phyloP scores from a whole-genome alignment of 192 early-diverging fungal genomes.

The Physocladia obscura region DNA sequence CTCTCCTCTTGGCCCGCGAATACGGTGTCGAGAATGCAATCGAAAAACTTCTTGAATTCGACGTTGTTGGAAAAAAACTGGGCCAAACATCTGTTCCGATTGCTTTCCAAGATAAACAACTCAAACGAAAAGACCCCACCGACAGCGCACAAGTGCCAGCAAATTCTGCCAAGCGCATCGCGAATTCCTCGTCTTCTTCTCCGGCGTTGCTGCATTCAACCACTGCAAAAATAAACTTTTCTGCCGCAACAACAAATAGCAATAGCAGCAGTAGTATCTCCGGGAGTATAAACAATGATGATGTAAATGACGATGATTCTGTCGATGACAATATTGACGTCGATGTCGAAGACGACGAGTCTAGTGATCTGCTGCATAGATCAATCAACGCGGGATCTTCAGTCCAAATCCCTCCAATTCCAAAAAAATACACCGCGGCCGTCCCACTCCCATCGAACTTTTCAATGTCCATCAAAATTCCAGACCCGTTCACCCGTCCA shows the following conservation, averaged over 20 bases:
- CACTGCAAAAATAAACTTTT: neutral
- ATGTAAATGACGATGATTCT: neutral
- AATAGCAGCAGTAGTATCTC: neutral
- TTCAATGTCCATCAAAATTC: neutral
- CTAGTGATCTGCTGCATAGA: too few species aligned
- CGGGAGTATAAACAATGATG: neutral
- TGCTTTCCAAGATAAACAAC: neutral
- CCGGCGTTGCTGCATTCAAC: neutral
- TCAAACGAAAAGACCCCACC: neutral
- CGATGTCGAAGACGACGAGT: neutral
- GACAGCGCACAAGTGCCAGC: neutral
- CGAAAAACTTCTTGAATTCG: neutral
- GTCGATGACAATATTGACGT: neutral
- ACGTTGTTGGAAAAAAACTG: neutral
- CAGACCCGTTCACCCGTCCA: neutral
- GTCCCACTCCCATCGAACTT: neutral
- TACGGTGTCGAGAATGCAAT: neutral
- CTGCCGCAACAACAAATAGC: neutral
- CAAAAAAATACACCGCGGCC: neutral
- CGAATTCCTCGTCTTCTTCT: neutral
- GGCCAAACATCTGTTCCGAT: neutral
- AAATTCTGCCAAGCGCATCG: neutral
- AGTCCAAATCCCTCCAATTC: neutral
- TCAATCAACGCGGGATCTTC: neutral
- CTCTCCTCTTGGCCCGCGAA: constrained; percentile 8